Evolutionary conservation across 176 grass and related monocot genomes (phyloP).

Genomic region (Hsuehochloa calcarea): DNA sequence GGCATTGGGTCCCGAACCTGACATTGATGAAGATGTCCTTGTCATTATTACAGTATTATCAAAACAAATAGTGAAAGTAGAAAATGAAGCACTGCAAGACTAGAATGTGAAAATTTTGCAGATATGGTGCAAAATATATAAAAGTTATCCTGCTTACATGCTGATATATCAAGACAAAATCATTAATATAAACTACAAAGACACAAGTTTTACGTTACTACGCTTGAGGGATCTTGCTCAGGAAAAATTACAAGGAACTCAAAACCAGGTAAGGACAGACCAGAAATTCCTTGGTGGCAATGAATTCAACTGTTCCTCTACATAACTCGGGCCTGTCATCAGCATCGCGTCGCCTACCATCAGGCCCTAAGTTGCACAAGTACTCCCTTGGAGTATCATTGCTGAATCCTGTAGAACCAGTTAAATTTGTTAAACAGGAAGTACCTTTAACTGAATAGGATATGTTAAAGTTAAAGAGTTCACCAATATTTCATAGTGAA

Average conservation of each 20-base stretch:
- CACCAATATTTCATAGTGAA: neutral
- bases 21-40: neutral
- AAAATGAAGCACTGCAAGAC: neutral
- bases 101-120: neutral
- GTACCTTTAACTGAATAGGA: neutral
- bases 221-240: neutral
- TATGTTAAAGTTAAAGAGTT: neutral
- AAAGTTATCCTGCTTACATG: neutral
- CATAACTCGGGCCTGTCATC: slow-evolving; percentile 97
- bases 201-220: neutral
- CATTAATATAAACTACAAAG: neutral
- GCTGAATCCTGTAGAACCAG: slow-evolving; percentile 54
- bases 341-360: slow-evolving; percentile 92
- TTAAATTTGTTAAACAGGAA: neutral
- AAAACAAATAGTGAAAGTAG: neutral
- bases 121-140: neutral
- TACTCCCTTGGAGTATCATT: slow-evolving; percentile 98
- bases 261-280: slow-evolving; percentile 45
- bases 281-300: slow-evolving; percentile 98
- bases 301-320: slow-evolving; percentile 96
- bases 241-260: neutral
- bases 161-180: neutral
- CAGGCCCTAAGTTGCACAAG: slow-evolving; percentile 92
- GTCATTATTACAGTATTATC: neutral
- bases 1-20: slow-evolving; percentile 98